Base-by-base conservation (phyloP, 2,329 filamentous ascomycete species). In the Cladophialophora carrionii region DNA sequence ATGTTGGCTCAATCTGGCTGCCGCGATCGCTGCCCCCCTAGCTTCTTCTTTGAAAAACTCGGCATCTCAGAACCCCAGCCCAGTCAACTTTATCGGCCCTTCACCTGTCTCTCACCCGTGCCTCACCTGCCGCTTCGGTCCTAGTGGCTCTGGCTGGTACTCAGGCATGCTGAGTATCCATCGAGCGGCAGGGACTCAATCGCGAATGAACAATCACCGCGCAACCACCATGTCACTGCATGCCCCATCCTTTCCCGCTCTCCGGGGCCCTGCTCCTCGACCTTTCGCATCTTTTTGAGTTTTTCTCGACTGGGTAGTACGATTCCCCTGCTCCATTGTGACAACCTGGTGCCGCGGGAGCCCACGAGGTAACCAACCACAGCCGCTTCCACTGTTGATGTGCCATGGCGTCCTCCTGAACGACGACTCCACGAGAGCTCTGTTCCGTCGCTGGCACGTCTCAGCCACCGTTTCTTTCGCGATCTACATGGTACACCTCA, bases 81-180 rank as follows among this genome's bases (percentile, higher is more conserved):
- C 9, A 17, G 10, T 29, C 48, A 51, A 43, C 17, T 43, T n/a
- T 51, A 22, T 51, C 48, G 48, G 48, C 26, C 24, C 63, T 61
- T 53, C 34, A 57, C 26, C 26, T 6, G 26, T 29, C 26, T 29
- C 26, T 29, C 26, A 55, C 54, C n/a, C 26, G 20, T 20, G 26
- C 59, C 17, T 52, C 37, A 64, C 59, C 63, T 62, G 43, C 59
- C 63, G 22, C 32, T 49, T 62, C 31, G 48, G 52, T 53, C 5
- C 43, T 65, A 53, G 63, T 62, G 62, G 14, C 54, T 29, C 20
- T 51, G 4, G 37, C 17, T 17, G 37, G 5, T 7, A 17, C 17
- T 26, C 46, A 20, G 46, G 46, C 24, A 3, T 49, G 20, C 46
- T 20, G 20, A 3, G 22, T 51, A 51, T 51, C 48, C 48, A 51